Conservation (phyloP, 345 rosid genomes). For the Acer saccharum region DNA sequence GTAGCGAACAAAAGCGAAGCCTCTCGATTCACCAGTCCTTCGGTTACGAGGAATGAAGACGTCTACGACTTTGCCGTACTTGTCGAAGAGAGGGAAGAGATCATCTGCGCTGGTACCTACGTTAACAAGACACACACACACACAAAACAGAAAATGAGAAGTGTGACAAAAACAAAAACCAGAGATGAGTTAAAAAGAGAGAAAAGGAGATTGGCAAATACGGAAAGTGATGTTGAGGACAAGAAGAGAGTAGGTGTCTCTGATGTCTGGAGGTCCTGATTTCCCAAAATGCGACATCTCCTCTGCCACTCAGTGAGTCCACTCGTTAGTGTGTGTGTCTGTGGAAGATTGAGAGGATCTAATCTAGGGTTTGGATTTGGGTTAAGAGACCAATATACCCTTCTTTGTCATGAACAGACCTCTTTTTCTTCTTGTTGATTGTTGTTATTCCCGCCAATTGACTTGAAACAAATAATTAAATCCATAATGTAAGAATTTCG, state of each 20-base stretch:
- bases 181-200: background rate
- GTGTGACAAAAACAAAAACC: background rate
- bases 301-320: background rate
- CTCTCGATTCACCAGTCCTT: slow-evolving; percentile 70
- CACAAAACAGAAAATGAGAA: background rate
- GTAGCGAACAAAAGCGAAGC: slow-evolving; percentile 69
- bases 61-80: slow-evolving; percentile 73
- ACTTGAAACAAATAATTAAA: background rate
- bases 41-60: slow-evolving; percentile 69
- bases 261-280: slow-evolving; percentile 64
- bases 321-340: background rate
- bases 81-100: slow-evolving; percentile 68
- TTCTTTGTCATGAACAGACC: background rate
- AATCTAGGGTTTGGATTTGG: slow-evolving; percentile 14
- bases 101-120: slow-evolving; percentile 71
- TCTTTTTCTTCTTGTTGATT: background rate
- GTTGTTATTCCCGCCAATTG: slow-evolving; percentile 7
- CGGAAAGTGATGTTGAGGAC: slow-evolving; percentile 70
- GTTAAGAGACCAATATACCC: slow-evolving; percentile 12
- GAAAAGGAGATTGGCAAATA: slow-evolving; percentile 10
- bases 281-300: slow-evolving; percentile 58
- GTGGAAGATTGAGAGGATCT: background rate
- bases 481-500: too few relatives aligned
- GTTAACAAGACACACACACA: background rate
- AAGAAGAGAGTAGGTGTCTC: slow-evolving; percentile 60